Percentiles rank a stretch among this genome's conserved stretches.
phyloP scores from a whole-genome alignment of 1,139 yeast species.

The Arxiozyma bovina region DNA sequence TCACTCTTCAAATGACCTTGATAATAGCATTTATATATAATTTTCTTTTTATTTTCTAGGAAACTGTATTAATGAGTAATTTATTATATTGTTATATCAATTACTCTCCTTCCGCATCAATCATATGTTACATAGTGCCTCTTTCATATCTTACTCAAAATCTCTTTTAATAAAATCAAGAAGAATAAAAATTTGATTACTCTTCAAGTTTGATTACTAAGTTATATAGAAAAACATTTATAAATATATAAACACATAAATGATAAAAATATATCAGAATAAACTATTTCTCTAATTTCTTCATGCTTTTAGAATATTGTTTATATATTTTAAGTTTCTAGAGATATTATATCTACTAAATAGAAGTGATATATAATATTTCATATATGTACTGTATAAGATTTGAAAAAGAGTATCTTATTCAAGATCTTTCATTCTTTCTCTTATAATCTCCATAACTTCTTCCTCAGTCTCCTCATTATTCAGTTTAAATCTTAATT shows the following conservation, averaged over 20 bases:
- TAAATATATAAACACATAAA: too few species aligned
- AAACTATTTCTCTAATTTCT: too few species aligned
- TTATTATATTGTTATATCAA: too few species aligned
- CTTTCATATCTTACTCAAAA: neutral
- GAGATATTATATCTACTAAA: neutral
- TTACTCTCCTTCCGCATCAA: neutral
- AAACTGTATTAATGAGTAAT: too few species aligned
- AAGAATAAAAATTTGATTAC: neutral
- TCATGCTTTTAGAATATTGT: too few species aligned
- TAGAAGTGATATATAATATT: too few species aligned
- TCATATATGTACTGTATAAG: neutral
- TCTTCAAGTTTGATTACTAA: neutral
- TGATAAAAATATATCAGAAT: too few species aligned
- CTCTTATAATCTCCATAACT: slow-evolving; percentile 46
- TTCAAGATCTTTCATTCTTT: slow-evolving; percentile 41
- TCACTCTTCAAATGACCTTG: neutral
- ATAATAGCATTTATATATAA: too few species aligned
- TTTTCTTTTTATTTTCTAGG: too few species aligned
- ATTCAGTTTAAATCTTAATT: slow-evolving; percentile 30
- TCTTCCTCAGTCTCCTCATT: slow-evolving; percentile 34
- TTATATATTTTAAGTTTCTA: too few species aligned
- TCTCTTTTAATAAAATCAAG: neutral
- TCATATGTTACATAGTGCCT: neutral
- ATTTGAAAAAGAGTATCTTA: slow-evolving; percentile 6
- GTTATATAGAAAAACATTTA: too few species aligned